Evolutionary conservation across 805 yeast species (phyloP), one percentile per base, ranked within the genome.

Genomic region (Yarrowia bubula): DNA sequence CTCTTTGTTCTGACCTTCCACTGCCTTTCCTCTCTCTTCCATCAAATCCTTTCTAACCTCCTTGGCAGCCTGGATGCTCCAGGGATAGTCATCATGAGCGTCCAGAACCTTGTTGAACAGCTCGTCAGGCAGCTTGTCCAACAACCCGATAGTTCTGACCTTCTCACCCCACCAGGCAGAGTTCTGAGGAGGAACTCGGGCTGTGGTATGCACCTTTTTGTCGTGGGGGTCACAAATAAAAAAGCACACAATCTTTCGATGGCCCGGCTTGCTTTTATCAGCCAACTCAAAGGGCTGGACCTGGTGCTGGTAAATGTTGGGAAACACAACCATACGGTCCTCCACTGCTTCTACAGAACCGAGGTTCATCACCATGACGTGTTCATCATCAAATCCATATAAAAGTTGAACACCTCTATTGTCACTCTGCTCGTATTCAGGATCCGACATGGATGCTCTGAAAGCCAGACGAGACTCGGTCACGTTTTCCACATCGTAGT

Each of bases 401-500:
- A 74, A 65, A 14, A 68, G 55, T 17, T 70, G 64, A 7, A 74
- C 69, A 35, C 69, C 75, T 7, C 65, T 43, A 1, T 39, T 65
- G 65, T 79, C 82, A 28, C 69, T 67, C 67, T 78, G 81, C 44
- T 73, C 77, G 68, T 79, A 79, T 17, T 75, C 77, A 2, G 74
- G 64, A 13, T 58, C 64, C 0, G 33, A 47, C 15, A 58, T 43
- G 13, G 51, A 22, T 1, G 51, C 63, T 66, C 78, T 68, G 67
- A 79, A 78, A 2, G 75, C 68, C 11, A 79, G 66, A 15, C 65
- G 69, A 1, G 80, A 76, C 41, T 75, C 77, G 1, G 74, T 67
- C 47, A 79, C 77, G 67, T 79, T 79, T n/a, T 76, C 78, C 32
- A 70, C 64, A 58, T 79, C 81, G 64, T 78, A 78, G 67, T 79